Evolutionary conservation across 495 filamentous ascomycete species (phyloP).

Genomic region (Podospora sp.): DNA sequence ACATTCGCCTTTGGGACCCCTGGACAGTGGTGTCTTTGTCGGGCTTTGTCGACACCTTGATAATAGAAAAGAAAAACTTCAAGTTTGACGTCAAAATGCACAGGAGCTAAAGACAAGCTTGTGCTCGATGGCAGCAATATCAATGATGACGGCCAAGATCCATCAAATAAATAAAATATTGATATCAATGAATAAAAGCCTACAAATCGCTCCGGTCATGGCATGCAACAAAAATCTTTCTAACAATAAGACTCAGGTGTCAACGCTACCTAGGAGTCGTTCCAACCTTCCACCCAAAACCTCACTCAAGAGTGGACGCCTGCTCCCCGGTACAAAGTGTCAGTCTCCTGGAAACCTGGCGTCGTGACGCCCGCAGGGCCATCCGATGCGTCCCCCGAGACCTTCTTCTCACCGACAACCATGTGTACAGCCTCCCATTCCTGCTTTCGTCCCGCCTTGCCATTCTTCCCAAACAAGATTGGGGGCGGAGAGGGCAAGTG

Average conservation of each 20-base stretch:
- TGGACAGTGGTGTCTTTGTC: no score
- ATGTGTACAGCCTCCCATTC: neutral
- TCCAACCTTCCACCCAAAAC: no score
- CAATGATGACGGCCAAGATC: no score
- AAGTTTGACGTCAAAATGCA: no score
- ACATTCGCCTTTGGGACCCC: no score
- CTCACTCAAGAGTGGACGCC: neutral
- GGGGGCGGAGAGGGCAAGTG: slow-evolving; percentile 38
- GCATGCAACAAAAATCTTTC: neutral
- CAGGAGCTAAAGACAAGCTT: no score
- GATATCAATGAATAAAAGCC: neutral
- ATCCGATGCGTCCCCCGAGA: neutral
- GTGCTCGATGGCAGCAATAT: no score
- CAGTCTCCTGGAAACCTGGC: neutral
- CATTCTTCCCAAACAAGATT: slow-evolving; percentile 26
- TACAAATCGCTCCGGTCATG: neutral
- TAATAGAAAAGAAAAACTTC: no score
- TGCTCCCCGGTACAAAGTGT: neutral
- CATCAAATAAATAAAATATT: no score
- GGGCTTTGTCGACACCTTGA: no score
- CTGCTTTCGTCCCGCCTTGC: neutral
- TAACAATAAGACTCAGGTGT: no score
- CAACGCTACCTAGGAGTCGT: no score
- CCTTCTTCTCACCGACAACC: neutral
- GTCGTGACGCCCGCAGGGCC: neutral